phyloP scores from a whole-genome alignment of 148 eudicot genomes.

The Nepenthes mirabilis region DNA sequence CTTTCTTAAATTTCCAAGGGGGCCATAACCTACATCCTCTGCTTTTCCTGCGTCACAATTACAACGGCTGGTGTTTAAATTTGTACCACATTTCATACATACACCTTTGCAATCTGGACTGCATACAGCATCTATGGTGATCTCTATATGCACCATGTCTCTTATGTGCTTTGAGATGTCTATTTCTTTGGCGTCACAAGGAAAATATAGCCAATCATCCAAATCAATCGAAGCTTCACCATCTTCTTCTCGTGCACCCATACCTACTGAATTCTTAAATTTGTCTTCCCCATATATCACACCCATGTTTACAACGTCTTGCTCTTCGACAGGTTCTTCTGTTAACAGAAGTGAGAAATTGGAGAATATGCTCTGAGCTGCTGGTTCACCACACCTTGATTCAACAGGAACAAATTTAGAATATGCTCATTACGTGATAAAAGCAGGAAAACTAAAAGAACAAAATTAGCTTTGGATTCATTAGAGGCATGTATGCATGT shows the following conservation, averaged over 20 bases:
- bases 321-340: conserved; percentile 69
- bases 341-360: conserved; percentile 63
- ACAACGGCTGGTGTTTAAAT: conserved; percentile 50
- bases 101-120: conserved; percentile 68
- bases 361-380: conserved; percentile 52
- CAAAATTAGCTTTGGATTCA: no score
- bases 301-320: conserved; percentile 53
- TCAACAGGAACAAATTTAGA: conserved; percentile 2
- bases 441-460: no score
- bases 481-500: no score
- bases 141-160: conserved; percentile 81
- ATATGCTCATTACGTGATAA: neutral
- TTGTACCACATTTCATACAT: conserved; percentile 64
- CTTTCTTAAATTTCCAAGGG: conserved; percentile 52
- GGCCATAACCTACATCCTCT: conserved; percentile 29
- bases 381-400: conserved; percentile 71
- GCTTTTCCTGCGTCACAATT: conserved; percentile 13
- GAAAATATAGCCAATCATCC: conserved; percentile 79
- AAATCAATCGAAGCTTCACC: conserved; percentile 44
- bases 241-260: conserved; percentile 26
- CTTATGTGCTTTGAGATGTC: conserved; percentile 87
- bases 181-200: conserved; percentile 41
- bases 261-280: conserved; percentile 7
- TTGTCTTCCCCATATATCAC: conserved; percentile 40
- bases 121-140: conserved; percentile 55